Base-by-base conservation (phyloP, 352 stramenopile species). In the Phytophthora europaea region DNA sequence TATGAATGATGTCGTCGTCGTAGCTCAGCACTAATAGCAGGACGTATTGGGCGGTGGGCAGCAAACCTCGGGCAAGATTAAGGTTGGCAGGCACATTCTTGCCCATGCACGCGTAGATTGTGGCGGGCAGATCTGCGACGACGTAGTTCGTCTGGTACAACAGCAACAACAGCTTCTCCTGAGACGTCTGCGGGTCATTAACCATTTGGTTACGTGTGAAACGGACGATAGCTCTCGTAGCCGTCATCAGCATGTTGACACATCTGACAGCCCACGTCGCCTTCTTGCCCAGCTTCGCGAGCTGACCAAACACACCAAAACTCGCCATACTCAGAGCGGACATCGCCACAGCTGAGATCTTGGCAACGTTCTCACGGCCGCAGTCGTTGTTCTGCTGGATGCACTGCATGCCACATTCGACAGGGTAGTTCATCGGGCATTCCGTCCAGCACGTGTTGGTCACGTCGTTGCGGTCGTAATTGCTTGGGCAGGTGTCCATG, bases 321-420 rank as follows among this genome's bases (percentile, higher is more conserved):
- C 66, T 73, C 2, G 77, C 80, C 18, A 73, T 67, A 61, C 75
- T 85, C 31, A 89, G 51, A 1, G 73, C 56, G 0, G 65, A 72
- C 38, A 78, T 80, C 7, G 78, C 81, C 8, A 89, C 68, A 15
- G 72, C 56, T 0, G 56, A 68, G 6, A 76, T 53, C 58, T 89
- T 87, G 16, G 57, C 57, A 20, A 80, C 4, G 0, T 83, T 62
- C 65, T 84, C 72, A n/a, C 65, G 64, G n/a, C 51, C 65, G 40
- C 84, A 91, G 64, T 89, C 80, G 31, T 82, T 75, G 73, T 87
- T 88, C 59, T 91, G 82, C 16, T 78, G 84, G 36, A 91, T 77
- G 52, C 84, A 92, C 71, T 90, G 75, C 75, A 88, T 83, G 22
- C 75, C 79, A 56, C 84, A 92, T 38, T 85, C 70, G 4, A 91